Conservation (phyloP, 1,139 yeast genomes). For the Saccharomycopsis phalli region DNA sequence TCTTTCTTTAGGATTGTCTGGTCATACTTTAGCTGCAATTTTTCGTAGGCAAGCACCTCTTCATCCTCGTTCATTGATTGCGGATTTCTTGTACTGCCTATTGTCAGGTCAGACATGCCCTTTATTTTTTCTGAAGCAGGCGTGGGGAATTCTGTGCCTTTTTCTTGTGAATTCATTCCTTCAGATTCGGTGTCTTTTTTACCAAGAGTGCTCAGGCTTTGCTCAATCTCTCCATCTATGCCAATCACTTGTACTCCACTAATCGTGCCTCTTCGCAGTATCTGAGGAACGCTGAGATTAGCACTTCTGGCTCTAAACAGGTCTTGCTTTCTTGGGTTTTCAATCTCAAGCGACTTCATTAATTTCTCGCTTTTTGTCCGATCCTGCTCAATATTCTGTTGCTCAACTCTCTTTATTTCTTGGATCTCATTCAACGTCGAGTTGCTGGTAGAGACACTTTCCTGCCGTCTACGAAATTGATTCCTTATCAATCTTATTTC, state of each 20-base stretch:
- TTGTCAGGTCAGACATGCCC: too few species aligned
- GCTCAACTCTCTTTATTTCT: constrained; percentile 1
- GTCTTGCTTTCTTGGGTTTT: constrained; percentile 2
- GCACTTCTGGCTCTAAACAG: neutral
- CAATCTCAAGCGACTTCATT: constrained; percentile 3
- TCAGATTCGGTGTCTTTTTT: neutral
- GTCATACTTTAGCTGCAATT: constrained; percentile 8
- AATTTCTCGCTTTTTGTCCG: constrained; percentile 7
- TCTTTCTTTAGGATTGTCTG: neutral
- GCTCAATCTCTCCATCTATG: neutral
- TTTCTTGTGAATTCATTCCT: neutral
- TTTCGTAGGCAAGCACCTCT: constrained; percentile 6
- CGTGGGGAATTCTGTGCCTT: neutral
- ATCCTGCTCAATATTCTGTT: constrained; percentile 1
- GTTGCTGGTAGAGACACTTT: constrained; percentile 3
- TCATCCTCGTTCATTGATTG: constrained; percentile 3
- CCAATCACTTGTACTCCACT: neutral
- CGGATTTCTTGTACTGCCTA: too few species aligned
- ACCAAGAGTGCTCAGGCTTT: neutral
- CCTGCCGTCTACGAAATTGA: constrained; percentile 1
- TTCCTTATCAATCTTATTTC: constrained; percentile 12
- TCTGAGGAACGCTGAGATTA: neutral
- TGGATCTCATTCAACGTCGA: constrained; percentile 10
- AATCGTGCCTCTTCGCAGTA: too few species aligned
- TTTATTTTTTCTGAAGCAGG: too few species aligned